Conservation (phyloP, 345 rosid species). For the Citrus maxima region DNA sequence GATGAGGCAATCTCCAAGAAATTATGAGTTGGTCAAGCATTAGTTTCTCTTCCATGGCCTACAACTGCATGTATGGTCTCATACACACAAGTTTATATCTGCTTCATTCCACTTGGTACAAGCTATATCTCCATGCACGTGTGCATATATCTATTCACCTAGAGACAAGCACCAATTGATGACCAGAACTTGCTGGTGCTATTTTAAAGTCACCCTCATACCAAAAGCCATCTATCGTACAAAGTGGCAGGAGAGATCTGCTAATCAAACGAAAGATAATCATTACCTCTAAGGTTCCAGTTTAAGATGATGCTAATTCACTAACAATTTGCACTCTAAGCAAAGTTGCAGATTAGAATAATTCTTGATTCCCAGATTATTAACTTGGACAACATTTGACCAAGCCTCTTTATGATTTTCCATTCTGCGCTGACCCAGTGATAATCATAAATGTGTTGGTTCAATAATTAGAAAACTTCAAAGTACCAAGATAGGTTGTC, state of each 20-base stretch:
- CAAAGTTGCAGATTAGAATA: conserved; percentile 1
- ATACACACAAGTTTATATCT: neutral
- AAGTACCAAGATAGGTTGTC: neutral
- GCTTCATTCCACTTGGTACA: neutral
- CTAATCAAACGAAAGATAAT: neutral
- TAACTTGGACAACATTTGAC: neutral
- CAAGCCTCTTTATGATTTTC: neutral
- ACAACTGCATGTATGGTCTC: neutral
- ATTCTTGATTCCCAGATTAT: neutral
- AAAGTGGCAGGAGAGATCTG: neutral
- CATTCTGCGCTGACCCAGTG: neutral
- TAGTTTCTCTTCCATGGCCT: neutral
- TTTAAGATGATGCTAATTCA: neutral
- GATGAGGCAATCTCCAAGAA: neutral
- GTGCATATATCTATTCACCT: neutral
- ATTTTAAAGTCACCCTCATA: neutral
- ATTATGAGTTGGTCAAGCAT: neutral
- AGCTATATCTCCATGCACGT: neutral
- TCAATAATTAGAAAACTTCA: neutral
- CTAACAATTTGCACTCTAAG: neutral
- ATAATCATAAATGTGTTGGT: neutral
- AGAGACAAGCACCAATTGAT: neutral
- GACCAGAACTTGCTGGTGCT: neutral
- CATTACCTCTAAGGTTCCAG: neutral
- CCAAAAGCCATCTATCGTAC: neutral